Evolutionary conservation across 1,139 yeast genomes (phyloP), one percentile per base, ranked within the genome.

Genomic region (Geotrichum klebahnii): DNA sequence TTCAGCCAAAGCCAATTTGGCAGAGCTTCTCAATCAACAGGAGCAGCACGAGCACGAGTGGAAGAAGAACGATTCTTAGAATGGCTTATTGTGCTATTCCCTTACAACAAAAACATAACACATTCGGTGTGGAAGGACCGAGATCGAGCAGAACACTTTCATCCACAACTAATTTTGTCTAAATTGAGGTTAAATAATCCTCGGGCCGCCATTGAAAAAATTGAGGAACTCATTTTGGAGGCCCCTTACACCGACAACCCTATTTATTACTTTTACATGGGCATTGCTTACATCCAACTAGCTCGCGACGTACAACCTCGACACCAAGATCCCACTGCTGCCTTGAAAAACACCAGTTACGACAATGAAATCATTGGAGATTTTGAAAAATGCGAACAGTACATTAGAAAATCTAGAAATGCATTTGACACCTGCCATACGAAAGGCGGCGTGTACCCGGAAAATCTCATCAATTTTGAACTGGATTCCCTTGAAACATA

Each of bases 211-310:
- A 48, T 63, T 38, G 58, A 56, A 16, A 55, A 53, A 41, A 58
- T 78, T 14, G 71, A 72, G 33, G 77, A 73, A 39, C 57, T 76
- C 44, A 56, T 76, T 31, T 64, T 76, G 36, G 71, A 68, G 50
- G 73, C 76, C 1, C 80, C 81, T 0, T 76, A 68, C 57, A 69
- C 68, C 53, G 63, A 61, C 8, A 77, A 77, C 46, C 80, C 81
- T 0, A 63, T 67, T 0, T 67, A 71, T 43, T 69, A 71, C 43
- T 58, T 60, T 5, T 52, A 55, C 17, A 46, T 52, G 22, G 66
- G 65, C 1, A 53, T 60, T 10, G 67, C 65, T 2, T 44, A 47
- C 19, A 57, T 61, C 23, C 66, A 61, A 50, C 46, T 59, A 40
- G 43, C 46, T 12, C 42, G 17, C 10, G 31, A 31, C 12, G 44